Evolutionary conservation across 2,329 filamentous ascomycete species (phyloP), one percentile per base, ranked within the genome.

Genomic region (Calonectria crousiana): DNA sequence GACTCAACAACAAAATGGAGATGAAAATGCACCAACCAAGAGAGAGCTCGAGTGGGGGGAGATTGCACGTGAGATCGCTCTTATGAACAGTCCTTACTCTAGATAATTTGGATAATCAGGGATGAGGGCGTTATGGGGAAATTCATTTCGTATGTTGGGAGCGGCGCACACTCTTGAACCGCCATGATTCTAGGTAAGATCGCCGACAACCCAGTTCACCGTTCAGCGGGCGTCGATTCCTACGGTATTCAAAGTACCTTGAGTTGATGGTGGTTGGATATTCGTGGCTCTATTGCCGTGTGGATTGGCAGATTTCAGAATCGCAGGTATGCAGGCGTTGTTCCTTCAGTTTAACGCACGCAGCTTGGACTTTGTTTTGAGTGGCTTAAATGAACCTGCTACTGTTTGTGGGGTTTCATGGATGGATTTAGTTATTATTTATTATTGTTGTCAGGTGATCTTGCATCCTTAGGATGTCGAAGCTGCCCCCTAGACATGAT

Each of bases 1-100:
- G 84, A 85, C 90, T 38, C 91, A 96, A 75, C 91, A 90, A 81
- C 81, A 82, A 56, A 89, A 86, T 84, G 89, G 85, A 82, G 88
- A 84, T 84, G 88, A 82, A 60, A 81, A 81, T 34, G 76, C 76
- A 3, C 80, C 83, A 9, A 78, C 93, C 72, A 92, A 91, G 79
- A 90, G 96, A 77, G 96, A 98, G 81, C 88, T 98, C 36, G 97
- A 98, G 85, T 99, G 97, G 97, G 90, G 91, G 10, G 95, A 95
- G 62, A 94, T 98, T 75, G 90, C 95, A 9, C 90, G 95, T 78
- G 96, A 98, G 85, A 96, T 99, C 78, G 96, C 97, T 6, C 88
- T 96, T 34, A 97, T 99, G 95, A 99, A 99, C 83, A 93, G 94
- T 80, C 97, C 97, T 20, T 98, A 98, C 85, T 93, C 95, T 23